Evolutionary conservation across 2,329 filamentous ascomycete species (phyloP), one percentile per base, ranked within the genome.

Genomic region (Aspergillus sp.): DNA sequence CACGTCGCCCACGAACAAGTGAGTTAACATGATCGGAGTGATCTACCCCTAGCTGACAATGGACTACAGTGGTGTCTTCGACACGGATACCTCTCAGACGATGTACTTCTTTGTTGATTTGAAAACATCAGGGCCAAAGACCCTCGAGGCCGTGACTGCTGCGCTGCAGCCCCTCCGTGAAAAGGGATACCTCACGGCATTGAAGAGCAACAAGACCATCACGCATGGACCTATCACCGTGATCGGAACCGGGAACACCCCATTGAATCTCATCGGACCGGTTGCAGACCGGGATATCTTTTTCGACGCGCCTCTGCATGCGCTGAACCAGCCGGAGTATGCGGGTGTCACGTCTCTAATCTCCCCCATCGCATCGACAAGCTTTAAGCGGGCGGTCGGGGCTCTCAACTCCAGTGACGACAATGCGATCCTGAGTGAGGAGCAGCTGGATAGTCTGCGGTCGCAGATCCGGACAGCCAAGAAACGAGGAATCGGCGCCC

Each of bases 21-120:
- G 59, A 63, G 73, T 58, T 58, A 14, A 10, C 22, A 18, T 45
- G 16, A 49, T 20, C 52, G 14, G 16, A 31, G 22, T 26, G 22
- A 18, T 31, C 31, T 26, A 24, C 6, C 18, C 14, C 14, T 18
- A n/a, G 14, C 29, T 32, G n/a, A 3, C 20, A 6, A 24, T 42
- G n/a, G 54, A 64, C 52, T 62, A 45, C 51, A 77, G 75, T 67
- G 86, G 86, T 36, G 84, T 89, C 14, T 89, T 81, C 68, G 86
- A 89, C 71, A 84, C 84, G 1, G 68, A 69, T 36, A 69, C 75
- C 1, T 77, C 71, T 6, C 85, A 88, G 70, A 88, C 86, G 0
- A 77, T 89, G 6, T 87, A 87, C 74, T 78, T 89, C 51, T 87
- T 87, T 72, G 82, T 89, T 59, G 86, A 89, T 67, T 67, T 87